Evolutionary conservation across 2,329 filamentous ascomycete genomes (phyloP).

Genomic region (Diaporthe velutina): DNA sequence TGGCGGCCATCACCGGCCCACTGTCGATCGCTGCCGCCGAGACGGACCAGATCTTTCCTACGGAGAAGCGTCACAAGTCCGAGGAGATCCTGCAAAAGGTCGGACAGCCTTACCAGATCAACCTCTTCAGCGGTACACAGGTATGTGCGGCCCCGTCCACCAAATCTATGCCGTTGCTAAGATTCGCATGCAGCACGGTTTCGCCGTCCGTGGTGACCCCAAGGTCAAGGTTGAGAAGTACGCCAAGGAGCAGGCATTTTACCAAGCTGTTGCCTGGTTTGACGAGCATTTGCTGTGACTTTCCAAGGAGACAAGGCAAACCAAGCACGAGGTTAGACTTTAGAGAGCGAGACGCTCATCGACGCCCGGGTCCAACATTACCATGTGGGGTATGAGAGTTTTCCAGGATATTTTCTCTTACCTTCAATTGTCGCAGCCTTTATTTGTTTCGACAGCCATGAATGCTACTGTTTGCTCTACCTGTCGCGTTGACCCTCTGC

Average conservation of each 20-base stretch:
- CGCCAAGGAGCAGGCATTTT: constrained; percentile 85
- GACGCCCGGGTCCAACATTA: no score
- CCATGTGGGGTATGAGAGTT: neutral
- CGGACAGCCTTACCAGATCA: constrained; percentile 79
- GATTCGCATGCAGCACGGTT: constrained; percentile 74
- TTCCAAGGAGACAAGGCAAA: neutral
- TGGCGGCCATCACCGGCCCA: constrained; percentile 74
- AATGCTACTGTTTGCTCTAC: neutral
- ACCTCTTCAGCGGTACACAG: constrained; percentile 71
- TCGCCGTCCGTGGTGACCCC: constrained; percentile 76
- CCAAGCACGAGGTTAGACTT: neutral
- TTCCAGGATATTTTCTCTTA: neutral
- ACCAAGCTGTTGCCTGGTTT: constrained; percentile 84
- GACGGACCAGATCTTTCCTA: constrained; percentile 75
- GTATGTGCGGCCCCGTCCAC: neutral
- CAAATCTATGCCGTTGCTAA: neutral
- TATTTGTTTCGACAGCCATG: neutral
- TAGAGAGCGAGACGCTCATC: neutral
- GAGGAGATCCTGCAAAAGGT: constrained; percentile 72
- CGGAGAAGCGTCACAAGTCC: constrained; percentile 72
- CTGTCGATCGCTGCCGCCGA: constrained; percentile 76
- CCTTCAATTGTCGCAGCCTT: neutral
- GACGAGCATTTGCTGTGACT: constrained; percentile 66
- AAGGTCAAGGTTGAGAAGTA: constrained; percentile 70
- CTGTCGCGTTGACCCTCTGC: no score